Conservation (phyloP, 2,329 filamentous ascomycete species). For the Penicillium decumbens region DNA sequence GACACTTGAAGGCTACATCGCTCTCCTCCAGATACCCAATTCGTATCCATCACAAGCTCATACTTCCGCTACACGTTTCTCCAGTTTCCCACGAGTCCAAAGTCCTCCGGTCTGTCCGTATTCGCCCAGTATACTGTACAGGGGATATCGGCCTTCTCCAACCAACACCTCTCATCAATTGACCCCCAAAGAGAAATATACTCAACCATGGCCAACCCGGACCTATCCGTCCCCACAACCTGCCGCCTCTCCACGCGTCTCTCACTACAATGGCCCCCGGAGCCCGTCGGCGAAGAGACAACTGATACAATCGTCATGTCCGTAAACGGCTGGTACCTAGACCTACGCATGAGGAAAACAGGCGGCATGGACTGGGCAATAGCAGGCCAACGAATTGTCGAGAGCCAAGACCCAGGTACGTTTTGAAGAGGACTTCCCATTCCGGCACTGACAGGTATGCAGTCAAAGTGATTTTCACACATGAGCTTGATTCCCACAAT, state of each 20-base stretch:
- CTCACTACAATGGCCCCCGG: conserved; percentile 43
- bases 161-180: background rate
- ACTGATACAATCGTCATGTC: conserved; percentile 45
- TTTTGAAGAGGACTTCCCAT: background rate
- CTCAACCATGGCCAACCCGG: conserved; percentile 10
- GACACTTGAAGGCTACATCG: background rate
- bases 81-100: background rate
- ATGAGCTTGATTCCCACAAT: conserved; percentile 38
- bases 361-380: conserved; percentile 43
- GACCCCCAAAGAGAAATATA: too few species aligned
- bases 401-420: conserved; percentile 35
- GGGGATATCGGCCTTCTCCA: background rate
- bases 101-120: background rate
- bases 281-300: conserved; percentile 36
- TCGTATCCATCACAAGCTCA: background rate
- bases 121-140: background rate
- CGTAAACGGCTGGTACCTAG: conserved; percentile 43
- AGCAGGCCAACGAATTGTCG: conserved; percentile 39
- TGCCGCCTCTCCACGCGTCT: conserved; percentile 39
- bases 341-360: conserved; percentile 41
- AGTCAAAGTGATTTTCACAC: conserved; percentile 38
- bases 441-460: too few species aligned
- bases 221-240: conserved; percentile 1
- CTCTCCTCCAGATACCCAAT: conserved; percentile 16
- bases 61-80: background rate